Percentiles rank a stretch among this genome's conserved stretches.
These are phyloP conservation scores for Gilbertella persicaria DNA, from an alignment of 371 early-diverging fungal species.

Conservation along the genomic window DNA sequence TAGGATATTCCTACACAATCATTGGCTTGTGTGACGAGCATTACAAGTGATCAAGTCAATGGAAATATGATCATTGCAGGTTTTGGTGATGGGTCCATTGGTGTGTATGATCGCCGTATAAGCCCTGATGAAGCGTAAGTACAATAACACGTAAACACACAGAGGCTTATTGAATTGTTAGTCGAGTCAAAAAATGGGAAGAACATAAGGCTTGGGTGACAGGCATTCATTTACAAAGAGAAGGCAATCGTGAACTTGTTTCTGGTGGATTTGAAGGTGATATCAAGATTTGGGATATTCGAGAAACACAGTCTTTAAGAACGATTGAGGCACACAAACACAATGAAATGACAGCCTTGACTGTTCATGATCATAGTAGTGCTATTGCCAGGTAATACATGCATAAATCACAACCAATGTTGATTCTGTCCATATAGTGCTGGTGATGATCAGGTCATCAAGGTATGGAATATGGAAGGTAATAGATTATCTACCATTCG, in stretches of 20 bases:
- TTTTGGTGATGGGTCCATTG: constrained; percentile 81
- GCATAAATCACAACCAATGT: neutral
- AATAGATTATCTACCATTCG: constrained; percentile 55
- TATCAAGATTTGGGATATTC: constrained; percentile 85
- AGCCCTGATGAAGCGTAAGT: constrained; percentile 55
- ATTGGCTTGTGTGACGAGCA: constrained; percentile 64
- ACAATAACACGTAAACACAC: neutral
- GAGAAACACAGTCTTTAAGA: constrained; percentile 51
- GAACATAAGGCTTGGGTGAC: constrained; percentile 71
- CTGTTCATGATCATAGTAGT: constrained; percentile 72
- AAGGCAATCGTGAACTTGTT: constrained; percentile 61
- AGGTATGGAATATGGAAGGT: constrained; percentile 66
- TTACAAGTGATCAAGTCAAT: constrained; percentile 69
- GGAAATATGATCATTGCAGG: constrained; percentile 78
- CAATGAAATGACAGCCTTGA: constrained; percentile 64
- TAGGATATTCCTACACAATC: constrained; percentile 77
- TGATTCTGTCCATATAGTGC: constrained; percentile 43
- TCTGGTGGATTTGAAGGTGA: constrained; percentile 69
- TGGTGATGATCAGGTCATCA: constrained; percentile 64
- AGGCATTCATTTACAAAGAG: constrained; percentile 65
- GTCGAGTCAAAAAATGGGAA: constrained; percentile 62
- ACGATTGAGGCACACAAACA: constrained; percentile 55
- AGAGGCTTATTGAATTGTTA: constrained; percentile 8
- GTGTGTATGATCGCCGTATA: constrained; percentile 75
- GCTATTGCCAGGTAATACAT: constrained; percentile 65